A percentile compares a stretch with the other conserved stretches of the same genome.
Conservation (phyloP, 768 basidiomycete genomes). For the Trametes elegans region DNA sequence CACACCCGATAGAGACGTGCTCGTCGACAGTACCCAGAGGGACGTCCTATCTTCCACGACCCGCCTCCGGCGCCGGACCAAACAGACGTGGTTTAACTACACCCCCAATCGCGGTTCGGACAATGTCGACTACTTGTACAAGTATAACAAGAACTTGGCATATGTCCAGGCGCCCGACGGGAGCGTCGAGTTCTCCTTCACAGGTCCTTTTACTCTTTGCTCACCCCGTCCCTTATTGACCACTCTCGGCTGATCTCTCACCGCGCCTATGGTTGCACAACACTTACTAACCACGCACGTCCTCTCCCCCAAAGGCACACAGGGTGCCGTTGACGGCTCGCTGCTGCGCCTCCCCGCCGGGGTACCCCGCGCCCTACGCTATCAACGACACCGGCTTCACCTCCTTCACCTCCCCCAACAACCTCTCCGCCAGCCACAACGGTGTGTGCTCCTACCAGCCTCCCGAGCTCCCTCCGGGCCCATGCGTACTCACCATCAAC, state of each 20-base stretch:
- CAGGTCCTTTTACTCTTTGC: background rate
- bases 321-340: background rate
- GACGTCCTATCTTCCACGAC: background rate
- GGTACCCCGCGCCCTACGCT: background rate
- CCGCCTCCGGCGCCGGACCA: background rate
- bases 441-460: background rate
- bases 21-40: background rate
- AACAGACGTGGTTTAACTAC: background rate
- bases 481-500: background rate
- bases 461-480: background rate
- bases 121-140: background rate
- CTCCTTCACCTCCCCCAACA: too few relatives aligned
- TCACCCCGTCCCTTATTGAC: too few relatives aligned
- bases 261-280: background rate
- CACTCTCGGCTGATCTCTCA: background rate
- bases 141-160: background rate
- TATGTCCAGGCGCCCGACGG: background rate
- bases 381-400: too few relatives aligned
- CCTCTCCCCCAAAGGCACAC: too few relatives aligned
- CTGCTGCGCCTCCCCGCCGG: background rate
- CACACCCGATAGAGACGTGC: background rate
- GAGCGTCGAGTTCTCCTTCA: background rate
- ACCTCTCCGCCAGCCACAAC: background rate
- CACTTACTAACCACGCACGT: background rate
- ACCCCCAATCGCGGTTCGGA: background rate